These are phyloP conservation scores for Chamaecyparis obtusa DNA, from an alignment of 75 land plant genomes.

Conservation along the genomic window DNA sequence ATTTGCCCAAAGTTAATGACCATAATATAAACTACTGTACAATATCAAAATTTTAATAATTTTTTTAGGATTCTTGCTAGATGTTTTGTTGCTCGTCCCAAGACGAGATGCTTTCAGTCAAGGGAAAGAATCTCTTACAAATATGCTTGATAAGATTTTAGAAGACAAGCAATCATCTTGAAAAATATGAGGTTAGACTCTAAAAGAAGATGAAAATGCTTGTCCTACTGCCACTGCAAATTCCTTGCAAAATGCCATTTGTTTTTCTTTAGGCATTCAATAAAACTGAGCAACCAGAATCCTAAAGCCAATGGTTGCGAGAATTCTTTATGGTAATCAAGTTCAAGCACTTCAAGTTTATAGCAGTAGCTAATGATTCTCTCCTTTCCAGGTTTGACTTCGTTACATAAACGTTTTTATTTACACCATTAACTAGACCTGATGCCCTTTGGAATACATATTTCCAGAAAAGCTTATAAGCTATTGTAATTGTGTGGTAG, in stretches of 20 bases:
- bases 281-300: not conserved
- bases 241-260: not conserved
- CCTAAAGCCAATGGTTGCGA: not conserved
- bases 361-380: not conserved
- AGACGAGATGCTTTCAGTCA: not conserved
- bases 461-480: no score
- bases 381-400: not conserved
- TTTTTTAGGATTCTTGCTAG: no score
- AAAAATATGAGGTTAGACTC: not conserved
- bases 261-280: not conserved
- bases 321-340: not conserved
- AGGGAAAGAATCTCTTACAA: not conserved
- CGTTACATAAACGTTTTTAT: not conserved
- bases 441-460: no score
- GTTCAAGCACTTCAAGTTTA: not conserved
- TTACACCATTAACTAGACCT: no score
- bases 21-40: no score
- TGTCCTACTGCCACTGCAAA: not conserved
- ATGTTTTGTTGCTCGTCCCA: not conserved
- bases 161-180: slow-evolving; percentile 2
- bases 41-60: no score
- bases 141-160: not conserved
- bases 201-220: not conserved
- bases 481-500: no score
- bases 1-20: no score